Evolutionary conservation across 192 early-diverging fungal genomes (phyloP), one percentile per base, ranked within the genome.

Genomic region (Coemansia sp.): DNA sequence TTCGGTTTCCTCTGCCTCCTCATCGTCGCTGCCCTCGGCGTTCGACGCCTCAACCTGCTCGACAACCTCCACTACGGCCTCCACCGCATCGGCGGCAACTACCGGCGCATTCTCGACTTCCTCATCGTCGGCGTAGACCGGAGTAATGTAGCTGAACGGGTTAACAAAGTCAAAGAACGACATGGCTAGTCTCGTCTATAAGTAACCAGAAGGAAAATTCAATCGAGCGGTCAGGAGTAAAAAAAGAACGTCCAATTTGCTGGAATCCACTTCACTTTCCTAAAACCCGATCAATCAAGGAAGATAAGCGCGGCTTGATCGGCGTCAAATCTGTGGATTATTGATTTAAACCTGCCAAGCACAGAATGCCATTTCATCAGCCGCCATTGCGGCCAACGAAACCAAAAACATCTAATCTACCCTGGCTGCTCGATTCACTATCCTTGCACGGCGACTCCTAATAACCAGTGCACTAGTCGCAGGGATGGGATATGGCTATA

Each of bases 111-210:
- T 26, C 29, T 36, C 58, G 34, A 50, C 38, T 17, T 62, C 53
- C 46, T 67, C 60, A 50, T 81, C 79, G 53, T 85, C 87, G 35
- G 85, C 85, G 42, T 88, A 78, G 65, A 84, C 72, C 29, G 83
- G 77, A 58, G 84, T 79, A 48, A 85, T 64, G 64, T 85, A 83
- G 68, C 63, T 71, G 60, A 77, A 75, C 15, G 72, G 62, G 54
- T 69, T 75, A 46, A 75, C 51, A 58, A 64, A 26, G 62, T 75
- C 72, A 52, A 75, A 75, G 45, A 75, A 50, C 50, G 61, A 50
- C 72, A 75, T 75, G 51, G 39, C 64, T 26, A 25, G 5, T 45
- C n/a, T 27, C 23, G 23, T 45, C 43, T 45, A 45, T 45, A 23
- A 26, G 25, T 15, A 39, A 39, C 19, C 36, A 39, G 36, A 14